Evolutionary conservation across 352 stramenopile species (phyloP).

Genomic region (Phytophthora capsici): DNA sequence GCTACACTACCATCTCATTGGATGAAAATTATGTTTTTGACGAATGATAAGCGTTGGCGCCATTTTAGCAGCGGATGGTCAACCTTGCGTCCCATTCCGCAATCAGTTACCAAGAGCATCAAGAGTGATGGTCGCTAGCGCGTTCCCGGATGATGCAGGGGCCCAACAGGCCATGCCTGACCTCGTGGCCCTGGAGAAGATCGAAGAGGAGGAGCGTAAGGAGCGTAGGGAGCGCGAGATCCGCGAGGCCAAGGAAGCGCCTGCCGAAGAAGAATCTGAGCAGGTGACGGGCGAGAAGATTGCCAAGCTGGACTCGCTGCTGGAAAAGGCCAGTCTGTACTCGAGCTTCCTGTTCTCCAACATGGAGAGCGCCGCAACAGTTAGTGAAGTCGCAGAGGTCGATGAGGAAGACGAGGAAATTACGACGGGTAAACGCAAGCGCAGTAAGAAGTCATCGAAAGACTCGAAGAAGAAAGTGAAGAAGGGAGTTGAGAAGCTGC

Average conservation of each 20-base stretch:
- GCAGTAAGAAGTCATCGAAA: slow-evolving; percentile 23
- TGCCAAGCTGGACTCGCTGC: slow-evolving; percentile 83
- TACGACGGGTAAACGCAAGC: slow-evolving; percentile 56
- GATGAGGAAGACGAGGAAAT: slow-evolving; percentile 35
- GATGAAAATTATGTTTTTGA: slow-evolving; percentile 8
- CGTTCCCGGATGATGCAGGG: slow-evolving; percentile 28
- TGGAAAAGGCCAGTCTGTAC: slow-evolving; percentile 90
- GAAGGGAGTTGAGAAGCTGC: slow-evolving; percentile 75
- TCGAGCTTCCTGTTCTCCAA: slow-evolving; percentile 90
- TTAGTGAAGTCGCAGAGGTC: slow-evolving; percentile 14
- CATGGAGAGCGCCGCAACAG: slow-evolving; percentile 71
- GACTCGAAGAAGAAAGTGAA: slow-evolving; percentile 38
- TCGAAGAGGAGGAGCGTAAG: slow-evolving; percentile 57
- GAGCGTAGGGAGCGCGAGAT: slow-evolving; percentile 30
- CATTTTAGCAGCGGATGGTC: slow-evolving; percentile 13
- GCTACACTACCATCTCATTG: slow-evolving; percentile 26
- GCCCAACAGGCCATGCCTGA: slow-evolving; percentile 51
- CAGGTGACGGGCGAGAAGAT: slow-evolving; percentile 70
- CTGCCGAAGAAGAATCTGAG: slow-evolving; percentile 16
- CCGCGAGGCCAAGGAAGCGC: slow-evolving; percentile 15
- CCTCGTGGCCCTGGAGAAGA: slow-evolving; percentile 75
- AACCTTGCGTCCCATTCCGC: slow-evolving; percentile 19
- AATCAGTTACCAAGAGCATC: slow-evolving; percentile 14
- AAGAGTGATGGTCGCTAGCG: slow-evolving; percentile 66
- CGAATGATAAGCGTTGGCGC: slow-evolving; percentile 21